Conservation (phyloP, 176 grass and related monocot genomes). For the Musa acuminata region DNA sequence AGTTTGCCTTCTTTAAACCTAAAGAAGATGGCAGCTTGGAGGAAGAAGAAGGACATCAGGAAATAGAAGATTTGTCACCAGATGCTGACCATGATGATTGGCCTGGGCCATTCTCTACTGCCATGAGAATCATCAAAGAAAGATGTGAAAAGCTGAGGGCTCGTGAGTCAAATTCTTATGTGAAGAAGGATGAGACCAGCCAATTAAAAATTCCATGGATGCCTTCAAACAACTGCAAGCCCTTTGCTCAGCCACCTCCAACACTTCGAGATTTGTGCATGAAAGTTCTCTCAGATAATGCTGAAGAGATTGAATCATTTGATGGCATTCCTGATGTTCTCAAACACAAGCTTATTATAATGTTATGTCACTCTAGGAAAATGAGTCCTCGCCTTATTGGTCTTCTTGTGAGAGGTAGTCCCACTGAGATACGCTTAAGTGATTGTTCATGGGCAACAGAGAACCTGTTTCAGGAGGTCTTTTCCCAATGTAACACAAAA, state of each 20-base stretch:
- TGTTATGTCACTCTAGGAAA: constrained; percentile 63
- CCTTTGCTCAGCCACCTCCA: constrained; percentile 6
- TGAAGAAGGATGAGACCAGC: constrained; percentile 18
- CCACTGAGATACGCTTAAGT: constrained; percentile 38
- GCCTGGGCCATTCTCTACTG: constrained; percentile 84
- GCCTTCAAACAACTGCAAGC: constrained; percentile 36
- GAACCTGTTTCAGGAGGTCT: constrained; percentile 47
- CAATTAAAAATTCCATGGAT: constrained; percentile 44
- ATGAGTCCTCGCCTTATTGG: constrained; percentile 61
- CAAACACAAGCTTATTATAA: constrained; percentile 45
- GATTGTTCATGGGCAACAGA: constrained; percentile 91
- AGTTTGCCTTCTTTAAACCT: constrained; percentile 77
- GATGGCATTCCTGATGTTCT: constrained; percentile 59
- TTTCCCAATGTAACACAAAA: constrained; percentile 41
- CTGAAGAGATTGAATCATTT: constrained; percentile 77
- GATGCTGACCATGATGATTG: constrained; percentile 43
- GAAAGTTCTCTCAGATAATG: constrained; percentile 42
- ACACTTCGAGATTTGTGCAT: constrained; percentile 53
- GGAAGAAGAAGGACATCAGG: constrained; percentile 15
- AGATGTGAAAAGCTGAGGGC: constrained; percentile 46
- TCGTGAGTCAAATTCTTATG: constrained; percentile 42
- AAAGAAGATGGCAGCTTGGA: constrained; percentile 40
- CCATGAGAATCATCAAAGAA: constrained; percentile 58
- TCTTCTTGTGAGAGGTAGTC: constrained; percentile 40
- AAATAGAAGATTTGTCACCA: constrained; percentile 33